phyloP scores from a whole-genome alignment of 805 yeast species.

The Starmerella cellae region DNA sequence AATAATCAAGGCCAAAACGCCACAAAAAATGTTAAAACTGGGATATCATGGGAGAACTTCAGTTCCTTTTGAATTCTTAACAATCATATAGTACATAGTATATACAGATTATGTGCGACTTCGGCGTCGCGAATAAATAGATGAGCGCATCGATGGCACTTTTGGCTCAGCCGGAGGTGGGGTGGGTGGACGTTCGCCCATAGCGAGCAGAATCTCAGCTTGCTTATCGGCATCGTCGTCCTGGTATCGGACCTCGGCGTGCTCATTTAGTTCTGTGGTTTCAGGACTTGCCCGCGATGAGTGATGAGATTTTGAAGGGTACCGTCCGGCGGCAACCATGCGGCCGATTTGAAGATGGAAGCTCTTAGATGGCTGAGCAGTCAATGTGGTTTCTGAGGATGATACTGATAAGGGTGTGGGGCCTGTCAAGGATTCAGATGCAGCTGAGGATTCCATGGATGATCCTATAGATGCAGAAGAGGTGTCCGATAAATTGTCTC shows the following conservation, averaged over 20 bases:
- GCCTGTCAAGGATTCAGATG: not conserved
- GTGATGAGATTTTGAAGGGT: not conserved
- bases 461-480: not conserved
- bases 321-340: not conserved
- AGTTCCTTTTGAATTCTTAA: not conserved
- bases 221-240: slow-evolving; percentile 16
- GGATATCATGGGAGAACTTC: not conserved
- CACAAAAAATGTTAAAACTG: not conserved
- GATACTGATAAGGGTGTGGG: not conserved
- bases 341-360: not conserved
- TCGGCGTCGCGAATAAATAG: not conserved
- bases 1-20: not conserved
- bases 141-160: not conserved
- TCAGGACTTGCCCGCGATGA: not conserved
- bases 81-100: too few relatives aligned
- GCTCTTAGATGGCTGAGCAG: not conserved
- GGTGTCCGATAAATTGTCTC: not conserved
- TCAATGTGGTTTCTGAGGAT: not conserved
- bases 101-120: not conserved
- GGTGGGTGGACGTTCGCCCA: slow-evolving; percentile 10
- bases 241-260: slow-evolving; percentile 8
- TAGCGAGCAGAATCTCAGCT: slow-evolving; percentile 9
- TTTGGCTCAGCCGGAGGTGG: slow-evolving; percentile 9
- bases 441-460: not conserved
- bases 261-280: not conserved